Percentiles rank a stretch among this genome's conserved stretches.
These are phyloP conservation scores for Puccinellia tenuiflora DNA, from an alignment of 176 grass and related monocot species.

Conservation along the genomic window DNA sequence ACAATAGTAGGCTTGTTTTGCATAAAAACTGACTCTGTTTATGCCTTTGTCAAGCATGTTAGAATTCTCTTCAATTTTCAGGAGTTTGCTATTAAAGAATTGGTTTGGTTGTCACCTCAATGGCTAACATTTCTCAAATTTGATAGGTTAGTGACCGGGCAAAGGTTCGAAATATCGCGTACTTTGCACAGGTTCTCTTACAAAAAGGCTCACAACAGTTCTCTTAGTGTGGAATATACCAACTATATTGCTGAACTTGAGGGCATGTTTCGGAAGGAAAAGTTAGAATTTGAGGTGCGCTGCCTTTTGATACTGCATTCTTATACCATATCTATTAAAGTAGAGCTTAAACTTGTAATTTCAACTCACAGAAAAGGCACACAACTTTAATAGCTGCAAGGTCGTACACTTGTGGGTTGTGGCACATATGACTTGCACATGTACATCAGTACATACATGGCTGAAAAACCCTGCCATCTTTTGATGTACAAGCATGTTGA, in stretches of 20 bases:
- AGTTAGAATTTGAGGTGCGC: constrained; percentile 64
- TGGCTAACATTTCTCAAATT: constrained; percentile 22
- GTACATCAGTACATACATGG: background rate
- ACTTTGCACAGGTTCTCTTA: constrained; percentile 40
- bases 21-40: constrained; percentile 1
- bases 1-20: constrained; percentile 31
- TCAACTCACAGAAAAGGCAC: constrained; percentile 15
- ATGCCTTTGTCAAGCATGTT: background rate
- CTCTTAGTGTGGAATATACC: constrained; percentile 30
- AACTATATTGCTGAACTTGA: constrained; percentile 67
- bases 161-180: constrained; percentile 54
- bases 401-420: background rate
- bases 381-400: background rate
- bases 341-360: background rate
- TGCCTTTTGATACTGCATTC: constrained; percentile 20
- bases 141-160: constrained; percentile 61
- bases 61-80: background rate
- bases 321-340: constrained; percentile 21
- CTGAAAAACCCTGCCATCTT: background rate
- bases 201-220: constrained; percentile 30
- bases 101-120: constrained; percentile 8
- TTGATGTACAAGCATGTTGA: constrained; percentile 2
- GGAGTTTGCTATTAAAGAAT: constrained; percentile 3
- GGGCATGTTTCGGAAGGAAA: constrained; percentile 68
- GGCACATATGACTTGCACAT: constrained; percentile 18